These are phyloP conservation scores for Trametes hirsuta DNA, from an alignment of 1,284 basidiomycete species.

Conservation along the genomic window DNA sequence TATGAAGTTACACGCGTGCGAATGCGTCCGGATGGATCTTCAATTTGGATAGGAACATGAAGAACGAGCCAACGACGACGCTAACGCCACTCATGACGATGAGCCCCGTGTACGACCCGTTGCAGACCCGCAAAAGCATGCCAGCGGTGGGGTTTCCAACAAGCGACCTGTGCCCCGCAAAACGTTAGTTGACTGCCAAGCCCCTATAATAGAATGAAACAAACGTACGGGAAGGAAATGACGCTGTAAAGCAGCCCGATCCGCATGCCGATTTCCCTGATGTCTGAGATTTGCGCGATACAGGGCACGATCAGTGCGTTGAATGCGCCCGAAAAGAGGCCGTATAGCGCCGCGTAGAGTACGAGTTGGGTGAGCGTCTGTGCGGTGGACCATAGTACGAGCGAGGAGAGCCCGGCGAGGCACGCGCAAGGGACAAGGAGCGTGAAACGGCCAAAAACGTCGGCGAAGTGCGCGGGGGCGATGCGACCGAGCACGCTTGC, in stretches of 20 bases:
- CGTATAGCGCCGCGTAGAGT: conserved; percentile 59
- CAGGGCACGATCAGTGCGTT: conserved; percentile 38
- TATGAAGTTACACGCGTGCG: conserved; percentile 38
- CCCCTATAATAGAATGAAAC: neutral
- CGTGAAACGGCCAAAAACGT: conserved; percentile 58
- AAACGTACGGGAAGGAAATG: conserved; percentile 67
- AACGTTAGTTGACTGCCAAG: neutral
- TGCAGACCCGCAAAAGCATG: conserved; percentile 46
- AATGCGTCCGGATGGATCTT: conserved; percentile 46
- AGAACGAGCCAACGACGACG: conserved; percentile 56
- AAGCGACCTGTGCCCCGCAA: conserved; percentile 47
- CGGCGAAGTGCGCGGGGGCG: conserved; percentile 63
- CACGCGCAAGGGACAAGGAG: conserved; percentile 63
- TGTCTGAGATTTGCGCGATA: conserved; percentile 47
- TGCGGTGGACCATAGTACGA: conserved; percentile 59
- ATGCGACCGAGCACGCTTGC: conserved; percentile 63
- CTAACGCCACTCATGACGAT: conserved; percentile 60
- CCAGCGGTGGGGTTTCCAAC: conserved; percentile 64
- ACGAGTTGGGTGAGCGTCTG: conserved; percentile 39
- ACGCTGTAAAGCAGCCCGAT: conserved; percentile 65
- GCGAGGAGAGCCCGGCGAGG: conserved; percentile 56
- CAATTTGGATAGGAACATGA: conserved; percentile 54
- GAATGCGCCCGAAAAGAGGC: conserved; percentile 42
- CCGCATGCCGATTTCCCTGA: conserved; percentile 56
- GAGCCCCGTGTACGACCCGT: conserved; percentile 53